Base-by-base conservation (phyloP, 176 grass and related monocot species). In the Puya raimondii region DNA sequence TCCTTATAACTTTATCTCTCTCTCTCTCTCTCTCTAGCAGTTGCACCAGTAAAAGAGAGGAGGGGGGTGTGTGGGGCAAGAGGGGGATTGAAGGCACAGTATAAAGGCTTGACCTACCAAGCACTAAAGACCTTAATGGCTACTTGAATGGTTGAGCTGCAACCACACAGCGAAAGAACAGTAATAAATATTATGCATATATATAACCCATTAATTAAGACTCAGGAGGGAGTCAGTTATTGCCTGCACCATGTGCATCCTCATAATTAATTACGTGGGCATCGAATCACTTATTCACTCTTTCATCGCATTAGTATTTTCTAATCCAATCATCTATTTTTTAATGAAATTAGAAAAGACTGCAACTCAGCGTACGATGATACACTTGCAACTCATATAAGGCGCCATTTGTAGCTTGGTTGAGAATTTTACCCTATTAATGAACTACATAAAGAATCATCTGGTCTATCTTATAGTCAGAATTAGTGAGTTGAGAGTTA, bases 101-200 rank as follows among this genome's bases (percentile, higher is more conserved):
- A 12, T 79, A 65, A 79, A 79, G 58, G 61, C 77, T 65, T 56
- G 77, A 79, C 77, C 77, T 58, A 79, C 77, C 77, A 66, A 65
- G 53, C 67, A 16, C 29, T 27, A 50, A 7, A 49, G 18, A 63
- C 59, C 69, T 66, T 57, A 64, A 79, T 79, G 61, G 26, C 68
- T 23, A 72, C 68, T 72, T 79, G 48, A 66, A 79, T 71, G 56
- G 56, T 16, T 10, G 56, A 61, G 56, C 56, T 61, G 56, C 33
- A 42, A 42, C 33, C 33, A 42, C 33, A 42, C 33, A 42, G 33
- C 33, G 33, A 42, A 42, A 42, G 33, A 42, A 18, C 17, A 61
- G 56, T 10, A 16, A 61, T 61, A 21, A 61, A 61, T 61, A 61
- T 58, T 61, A 61, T 2, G 8, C 14, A 16, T 9, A 21, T 9